Percentiles rank a stretch among this genome's conserved stretches.
phyloP scores from a whole-genome alignment of 441 rosid species.

The Croton setiger region DNA sequence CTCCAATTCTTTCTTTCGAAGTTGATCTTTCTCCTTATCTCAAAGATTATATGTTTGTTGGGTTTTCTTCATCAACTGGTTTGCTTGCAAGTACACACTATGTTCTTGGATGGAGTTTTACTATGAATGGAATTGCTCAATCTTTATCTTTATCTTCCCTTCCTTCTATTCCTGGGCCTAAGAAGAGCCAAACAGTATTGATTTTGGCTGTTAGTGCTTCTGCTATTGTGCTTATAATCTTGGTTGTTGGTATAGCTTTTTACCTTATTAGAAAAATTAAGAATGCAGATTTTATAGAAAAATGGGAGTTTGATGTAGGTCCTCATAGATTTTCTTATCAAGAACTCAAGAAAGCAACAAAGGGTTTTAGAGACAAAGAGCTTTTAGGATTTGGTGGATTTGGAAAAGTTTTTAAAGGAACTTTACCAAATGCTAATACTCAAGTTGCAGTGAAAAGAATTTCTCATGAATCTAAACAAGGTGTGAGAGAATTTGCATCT shows the following conservation, averaged over 20 bases:
- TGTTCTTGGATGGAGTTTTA: constrained; percentile 80
- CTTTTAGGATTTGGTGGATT: constrained; percentile 79
- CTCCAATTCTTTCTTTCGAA: constrained; percentile 46
- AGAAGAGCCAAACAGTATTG: constrained; percentile 27
- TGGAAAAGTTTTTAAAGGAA: constrained; percentile 79
- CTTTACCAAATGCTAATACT: constrained; percentile 42
- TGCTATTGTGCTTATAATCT: constrained; percentile 28
- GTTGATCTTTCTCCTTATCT: constrained; percentile 54
- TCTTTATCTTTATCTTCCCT: constrained; percentile 51
- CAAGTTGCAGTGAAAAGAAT: constrained; percentile 76
- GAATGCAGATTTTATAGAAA: constrained; percentile 55
- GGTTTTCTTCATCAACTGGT: constrained; percentile 86
- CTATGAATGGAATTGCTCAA: constrained; percentile 53
- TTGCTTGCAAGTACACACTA: constrained; percentile 69
- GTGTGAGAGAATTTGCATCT: constrained; percentile 63
- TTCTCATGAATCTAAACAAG: constrained; percentile 77
- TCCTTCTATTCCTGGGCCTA: constrained; percentile 47
- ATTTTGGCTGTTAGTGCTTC: constrained; percentile 41
- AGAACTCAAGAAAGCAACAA: constrained; percentile 80
- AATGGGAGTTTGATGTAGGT: constrained; percentile 75
- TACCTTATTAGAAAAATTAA: constrained; percentile 39
- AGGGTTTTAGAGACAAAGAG: constrained; percentile 65
- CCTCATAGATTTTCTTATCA: constrained; percentile 70
- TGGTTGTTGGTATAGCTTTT: constrained; percentile 27
- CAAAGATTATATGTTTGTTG: constrained; percentile 63